Base-by-base conservation (phyloP, 192 early-diverging fungal species). In the Phlyctochytrium bullatum region DNA sequence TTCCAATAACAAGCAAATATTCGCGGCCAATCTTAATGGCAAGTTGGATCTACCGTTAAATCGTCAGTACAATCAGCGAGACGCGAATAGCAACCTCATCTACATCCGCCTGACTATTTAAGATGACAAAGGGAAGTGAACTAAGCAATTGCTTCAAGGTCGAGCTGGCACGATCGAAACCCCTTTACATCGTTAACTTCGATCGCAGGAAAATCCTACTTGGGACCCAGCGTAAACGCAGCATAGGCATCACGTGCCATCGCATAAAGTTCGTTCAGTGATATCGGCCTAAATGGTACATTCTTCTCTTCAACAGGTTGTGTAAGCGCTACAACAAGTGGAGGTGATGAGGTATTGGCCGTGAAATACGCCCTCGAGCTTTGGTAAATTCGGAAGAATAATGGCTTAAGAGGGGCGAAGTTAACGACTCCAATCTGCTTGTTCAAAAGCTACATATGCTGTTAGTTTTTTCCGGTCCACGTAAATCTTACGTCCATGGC, bases 381-480 rank as follows among this genome's bases (percentile, higher is more conserved):
- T 61, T 89, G 83, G 78, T 88, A 97, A 23, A 95, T 90, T 24
- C 88, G 75, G 77, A 97, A 68, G 76, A 99, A 97, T 34, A 86
- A 78, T 2, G 90, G 82, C 80, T 95, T 96, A 33, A 99, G 82
- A 10, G 93, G 91, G 40, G 83, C 90, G 87, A 99, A 99, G 77
- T 93, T 93, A 29, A 89, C 85, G 66, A 89, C 87, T 30, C 97
- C 97, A n/a, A 87, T 86, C 81, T 98, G 95, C 29, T 90, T 83
- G 73, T 92, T 93, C 40, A 99, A 81, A 36, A 95, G 74, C 88
- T 91, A 73, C 4, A 76, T 31, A 67, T 33, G 17, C 23, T 57
- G 6, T 58, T 17, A 52, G n/a, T 17, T 0, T 57, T 16, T 33
- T n/a, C 20, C 52, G 10, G 50, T 34, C 20, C 2, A 20, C 36